Conservation (phyloP, 2,329 filamentous ascomycete genomes). For the Dactylella cylindrospora region DNA sequence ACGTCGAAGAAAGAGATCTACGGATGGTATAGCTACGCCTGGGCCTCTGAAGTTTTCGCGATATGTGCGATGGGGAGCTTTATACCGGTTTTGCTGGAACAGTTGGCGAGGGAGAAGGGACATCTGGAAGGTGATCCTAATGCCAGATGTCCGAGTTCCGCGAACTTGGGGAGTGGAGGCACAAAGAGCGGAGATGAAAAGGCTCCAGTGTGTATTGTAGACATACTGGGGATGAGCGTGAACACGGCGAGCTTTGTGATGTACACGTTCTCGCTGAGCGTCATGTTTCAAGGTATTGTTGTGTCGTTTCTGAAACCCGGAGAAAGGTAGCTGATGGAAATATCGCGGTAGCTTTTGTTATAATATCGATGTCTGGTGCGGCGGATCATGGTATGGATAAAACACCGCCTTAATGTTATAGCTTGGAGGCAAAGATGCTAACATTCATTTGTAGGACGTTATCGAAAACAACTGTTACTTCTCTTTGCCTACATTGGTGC, state of each 20-base stretch:
- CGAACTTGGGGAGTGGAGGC: conserved; percentile 27
- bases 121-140: conserved; percentile 76
- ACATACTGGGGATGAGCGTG: conserved; percentile 78
- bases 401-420: too few relatives aligned
- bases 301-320: too few relatives aligned
- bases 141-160: conserved; percentile 63
- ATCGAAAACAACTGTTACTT: conserved; percentile 83
- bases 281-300: conserved; percentile 53
- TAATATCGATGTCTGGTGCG: conserved; percentile 93
- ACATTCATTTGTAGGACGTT: conserved; percentile 52
- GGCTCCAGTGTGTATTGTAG: conserved; percentile 71
- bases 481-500: conserved; percentile 82
- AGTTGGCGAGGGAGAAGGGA: conserved; percentile 87
- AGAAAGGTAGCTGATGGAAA: conserved; percentile 6
- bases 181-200: conserved; percentile 15
- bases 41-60: conserved; percentile 94
- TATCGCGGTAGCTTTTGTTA: conserved; percentile 60
- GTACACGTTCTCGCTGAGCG: conserved; percentile 95
- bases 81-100: conserved; percentile 92
- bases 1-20: conserved; percentile 84
- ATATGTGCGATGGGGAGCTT: conserved; percentile 90
- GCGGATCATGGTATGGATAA: conserved; percentile 95
- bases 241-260: conserved; percentile 97
- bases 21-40: conserved; percentile 95
- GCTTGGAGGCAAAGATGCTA: neutral